Percentiles rank a stretch among this genome's conserved stretches.
phyloP scores from a whole-genome alignment of 495 filamentous ascomycete genomes.

The Hypoxylon fuscum region DNA sequence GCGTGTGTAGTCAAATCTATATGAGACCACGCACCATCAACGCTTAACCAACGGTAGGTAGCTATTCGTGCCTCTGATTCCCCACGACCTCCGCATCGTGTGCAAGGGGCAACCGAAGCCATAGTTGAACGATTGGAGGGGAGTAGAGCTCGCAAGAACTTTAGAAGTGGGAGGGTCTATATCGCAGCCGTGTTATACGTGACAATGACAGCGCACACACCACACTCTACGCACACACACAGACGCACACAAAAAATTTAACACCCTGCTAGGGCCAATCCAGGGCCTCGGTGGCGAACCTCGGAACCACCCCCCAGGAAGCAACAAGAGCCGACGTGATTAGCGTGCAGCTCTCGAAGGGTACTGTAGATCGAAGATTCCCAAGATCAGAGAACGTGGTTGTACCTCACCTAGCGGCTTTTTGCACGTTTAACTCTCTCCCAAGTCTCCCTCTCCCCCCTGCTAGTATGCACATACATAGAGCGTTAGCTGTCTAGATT shows the following conservation, averaged over 20 bases:
- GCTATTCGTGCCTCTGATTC: constrained; percentile 23
- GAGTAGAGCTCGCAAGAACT: constrained; percentile 22
- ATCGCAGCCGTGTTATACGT: constrained; percentile 45
- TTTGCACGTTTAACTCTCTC: constrained; percentile 16
- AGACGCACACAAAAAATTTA: constrained; percentile 31
- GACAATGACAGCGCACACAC: constrained; percentile 50
- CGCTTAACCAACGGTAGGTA: constrained; percentile 24
- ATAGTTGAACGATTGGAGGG: constrained; percentile 34
- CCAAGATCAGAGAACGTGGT: constrained; percentile 36
- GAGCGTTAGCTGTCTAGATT: neutral
- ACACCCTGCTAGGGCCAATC: constrained; percentile 33
- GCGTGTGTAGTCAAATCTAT: constrained; percentile 34
- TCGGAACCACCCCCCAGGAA: constrained; percentile 33
- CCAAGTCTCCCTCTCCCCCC: neutral
- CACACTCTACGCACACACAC: constrained; percentile 30
- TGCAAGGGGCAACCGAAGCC: constrained; percentile 32
- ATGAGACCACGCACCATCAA: constrained; percentile 34
- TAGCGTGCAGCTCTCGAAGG: constrained; percentile 37
- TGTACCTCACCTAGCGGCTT: constrained; percentile 19
- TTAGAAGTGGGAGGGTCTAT: constrained; percentile 28
- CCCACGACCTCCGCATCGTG: constrained; percentile 38
- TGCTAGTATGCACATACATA: constrained; percentile 3
- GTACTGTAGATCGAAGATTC: constrained; percentile 42
- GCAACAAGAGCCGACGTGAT: constrained; percentile 42
- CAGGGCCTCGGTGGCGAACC: constrained; percentile 36